These are phyloP conservation scores for Mycena haematopus DNA, from an alignment of 768 basidiomycete species.

Conservation along the genomic window DNA sequence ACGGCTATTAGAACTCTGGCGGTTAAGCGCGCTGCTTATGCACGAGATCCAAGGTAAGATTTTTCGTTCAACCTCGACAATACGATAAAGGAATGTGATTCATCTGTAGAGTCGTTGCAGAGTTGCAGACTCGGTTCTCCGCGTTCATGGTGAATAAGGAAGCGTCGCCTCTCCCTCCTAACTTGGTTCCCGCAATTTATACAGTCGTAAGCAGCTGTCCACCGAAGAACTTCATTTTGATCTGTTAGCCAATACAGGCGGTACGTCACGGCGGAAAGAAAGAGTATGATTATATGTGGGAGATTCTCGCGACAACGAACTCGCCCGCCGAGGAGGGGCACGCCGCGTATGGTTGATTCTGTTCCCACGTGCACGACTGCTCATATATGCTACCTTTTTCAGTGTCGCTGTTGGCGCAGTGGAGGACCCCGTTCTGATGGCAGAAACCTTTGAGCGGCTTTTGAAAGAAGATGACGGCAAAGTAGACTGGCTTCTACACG, in stretches of 20 bases:
- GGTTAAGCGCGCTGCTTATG: too few relatives aligned
- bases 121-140: too few relatives aligned
- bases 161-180: constrained; percentile 1
- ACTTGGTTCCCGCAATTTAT: neutral
- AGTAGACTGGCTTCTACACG: too few relatives aligned
- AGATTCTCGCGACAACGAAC: constrained; percentile 73
- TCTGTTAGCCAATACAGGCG: too few relatives aligned
- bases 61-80: too few relatives aligned
- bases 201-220: neutral
- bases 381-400: constrained; percentile 53
- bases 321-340: constrained; percentile 56
- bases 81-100: too few relatives aligned
- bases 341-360: constrained; percentile 52
- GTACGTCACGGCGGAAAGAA: constrained; percentile 73
- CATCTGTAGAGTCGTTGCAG: too few relatives aligned
- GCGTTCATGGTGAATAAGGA: too few relatives aligned
- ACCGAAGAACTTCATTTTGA: neutral
- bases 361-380: neutral
- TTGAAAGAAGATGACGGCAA: too few relatives aligned
- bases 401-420: constrained; percentile 61
- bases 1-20: too few relatives aligned
- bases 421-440: constrained; percentile 60
- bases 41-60: too few relatives aligned
- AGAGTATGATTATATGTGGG: constrained; percentile 77
- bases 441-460: too few relatives aligned